Conservation (phyloP, 805 yeast species). For the Metschnikowia orientalis region DNA sequence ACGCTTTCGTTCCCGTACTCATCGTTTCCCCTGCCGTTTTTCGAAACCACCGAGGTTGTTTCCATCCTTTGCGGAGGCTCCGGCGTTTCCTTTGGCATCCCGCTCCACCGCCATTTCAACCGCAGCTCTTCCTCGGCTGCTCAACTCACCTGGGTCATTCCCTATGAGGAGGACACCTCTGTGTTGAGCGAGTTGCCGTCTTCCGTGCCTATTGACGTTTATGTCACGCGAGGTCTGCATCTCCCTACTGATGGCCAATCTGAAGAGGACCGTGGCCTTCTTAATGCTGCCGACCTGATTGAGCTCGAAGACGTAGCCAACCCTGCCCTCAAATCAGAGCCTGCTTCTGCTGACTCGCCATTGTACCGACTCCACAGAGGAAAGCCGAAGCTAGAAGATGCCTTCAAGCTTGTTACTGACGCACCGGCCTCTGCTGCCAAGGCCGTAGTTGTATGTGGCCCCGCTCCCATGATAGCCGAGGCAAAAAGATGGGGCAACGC, state of each 20-base stretch:
- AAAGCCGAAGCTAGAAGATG: constrained; percentile 41
- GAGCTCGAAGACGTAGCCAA: constrained; percentile 14
- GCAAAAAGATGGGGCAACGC: constrained; percentile 35
- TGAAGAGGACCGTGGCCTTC: constrained; percentile 19
- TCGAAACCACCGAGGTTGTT: constrained; percentile 47
- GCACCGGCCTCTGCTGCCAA: constrained; percentile 34
- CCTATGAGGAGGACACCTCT: constrained; percentile 44
- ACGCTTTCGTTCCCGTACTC: constrained; percentile 33
- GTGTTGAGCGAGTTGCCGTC: constrained; percentile 36
- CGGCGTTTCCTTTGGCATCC: constrained; percentile 62
- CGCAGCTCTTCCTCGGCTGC: constrained; percentile 20
- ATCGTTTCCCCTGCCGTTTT: constrained; percentile 42
- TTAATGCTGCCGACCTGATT: constrained; percentile 17
- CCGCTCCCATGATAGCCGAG: constrained; percentile 39
- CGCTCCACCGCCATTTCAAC: constrained; percentile 43
- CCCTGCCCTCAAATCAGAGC: not conserved
- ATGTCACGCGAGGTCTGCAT: constrained; percentile 9
- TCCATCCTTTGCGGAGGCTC: constrained; percentile 67
- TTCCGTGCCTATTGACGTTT: constrained; percentile 7
- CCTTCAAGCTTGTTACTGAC: constrained; percentile 26
- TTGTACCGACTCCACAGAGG: constrained; percentile 23
- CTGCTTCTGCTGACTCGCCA: not conserved
- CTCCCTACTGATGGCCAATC: constrained; percentile 1
- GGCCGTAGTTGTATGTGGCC: constrained; percentile 62
- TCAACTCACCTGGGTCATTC: constrained; percentile 52